phyloP scores from a whole-genome alignment of 2,329 filamentous ascomycete genomes.

The Pseudogymnoascus sp. region DNA sequence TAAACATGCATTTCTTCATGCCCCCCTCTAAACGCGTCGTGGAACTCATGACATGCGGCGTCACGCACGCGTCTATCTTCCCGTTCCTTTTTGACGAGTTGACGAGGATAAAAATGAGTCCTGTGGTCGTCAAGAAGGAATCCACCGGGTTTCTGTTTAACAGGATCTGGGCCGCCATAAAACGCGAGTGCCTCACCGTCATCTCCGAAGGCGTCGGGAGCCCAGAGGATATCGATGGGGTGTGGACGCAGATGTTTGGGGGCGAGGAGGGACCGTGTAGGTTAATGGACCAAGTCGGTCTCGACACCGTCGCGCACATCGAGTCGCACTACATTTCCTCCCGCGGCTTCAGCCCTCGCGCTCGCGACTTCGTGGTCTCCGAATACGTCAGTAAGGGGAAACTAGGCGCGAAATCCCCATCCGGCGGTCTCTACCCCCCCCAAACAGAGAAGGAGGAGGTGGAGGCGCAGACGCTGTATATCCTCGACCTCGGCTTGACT shows the following conservation, averaged over 20 bases:
- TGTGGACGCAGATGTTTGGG: slow-evolving; percentile 31
- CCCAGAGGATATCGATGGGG: slow-evolving; percentile 30
- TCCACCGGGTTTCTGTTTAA: slow-evolving; percentile 35
- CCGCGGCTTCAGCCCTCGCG: slow-evolving; percentile 15
- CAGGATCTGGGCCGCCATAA: slow-evolving; percentile 35
- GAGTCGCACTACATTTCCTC: slow-evolving; percentile 32
- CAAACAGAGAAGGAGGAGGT: background rate
- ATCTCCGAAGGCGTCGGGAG: slow-evolving; percentile 29
- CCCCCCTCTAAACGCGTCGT: slow-evolving; percentile 22
- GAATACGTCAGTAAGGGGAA: slow-evolving; percentile 26
- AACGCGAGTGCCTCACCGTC: slow-evolving; percentile 31
- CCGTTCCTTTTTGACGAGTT: slow-evolving; percentile 24
- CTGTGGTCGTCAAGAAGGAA: slow-evolving; percentile 29
- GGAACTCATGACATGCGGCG: slow-evolving; percentile 31
- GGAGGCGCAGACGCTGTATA: slow-evolving; percentile 10
- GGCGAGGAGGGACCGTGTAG: slow-evolving; percentile 30
- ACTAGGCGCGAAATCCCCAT: slow-evolving; percentile 27
- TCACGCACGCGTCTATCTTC: slow-evolving; percentile 27
- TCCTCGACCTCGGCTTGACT: slow-evolving; percentile 18
- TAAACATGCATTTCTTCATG: slow-evolving; percentile 38
- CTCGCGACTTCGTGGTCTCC: slow-evolving; percentile 27
- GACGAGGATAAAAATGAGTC: slow-evolving; percentile 28
- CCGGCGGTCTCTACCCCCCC: slow-evolving; percentile 19
- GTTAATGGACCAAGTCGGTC: slow-evolving; percentile 33
- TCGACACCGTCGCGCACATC: slow-evolving; percentile 33